Evolutionary conservation across 176 grass and related monocot genomes (phyloP), one percentile per base, ranked within the genome.

Genomic region (Carex myosuroides): DNA sequence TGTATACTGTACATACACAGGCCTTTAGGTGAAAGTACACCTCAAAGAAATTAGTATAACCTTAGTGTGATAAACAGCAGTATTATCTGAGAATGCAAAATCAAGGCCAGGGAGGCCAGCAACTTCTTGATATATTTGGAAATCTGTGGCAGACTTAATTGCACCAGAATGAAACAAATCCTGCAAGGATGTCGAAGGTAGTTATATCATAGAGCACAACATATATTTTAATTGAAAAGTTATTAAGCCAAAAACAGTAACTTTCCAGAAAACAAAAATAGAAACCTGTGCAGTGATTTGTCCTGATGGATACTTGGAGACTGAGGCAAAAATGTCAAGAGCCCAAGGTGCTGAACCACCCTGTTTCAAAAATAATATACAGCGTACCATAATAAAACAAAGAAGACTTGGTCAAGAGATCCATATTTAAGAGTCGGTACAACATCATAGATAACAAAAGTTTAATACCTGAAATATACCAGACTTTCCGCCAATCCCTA

Each of bases 41-140:
- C 26, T 54, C 30, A 56, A 77, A 32, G 72, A 42, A 29, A 77
- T 60, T 26, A 53, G 29, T 77, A 79, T 79, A 85, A 93, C 96
- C 93, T 98, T 98, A 22, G 96, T 98, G 79, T 98, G 96, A 90
- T 98, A 98, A 62, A 98, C 93, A 76, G 95, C 90, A 86, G 92
- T 98, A 44, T 84, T 84, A 87, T 95, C 96, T 50, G 90, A 87
- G 87, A 93, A 95, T 80, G 96, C 96, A 93, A 98, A 98, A 93
- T 98, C 96, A 64, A 98, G 89, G 24, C 96, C 93, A 86, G 93
- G 86, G 84, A 98, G 96, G 60, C 85, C 85, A 78, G 87, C 96
- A 92, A 95, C 86, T 89, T 99, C 93, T 80, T 92, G 83, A 87
- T 99, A 99, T 84, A 99, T 93, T 84, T 95, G 96, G 79, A 99